Evolutionary conservation across 805 yeast species (phyloP).

Genomic region (Zygotorulaspora danielsina): DNA sequence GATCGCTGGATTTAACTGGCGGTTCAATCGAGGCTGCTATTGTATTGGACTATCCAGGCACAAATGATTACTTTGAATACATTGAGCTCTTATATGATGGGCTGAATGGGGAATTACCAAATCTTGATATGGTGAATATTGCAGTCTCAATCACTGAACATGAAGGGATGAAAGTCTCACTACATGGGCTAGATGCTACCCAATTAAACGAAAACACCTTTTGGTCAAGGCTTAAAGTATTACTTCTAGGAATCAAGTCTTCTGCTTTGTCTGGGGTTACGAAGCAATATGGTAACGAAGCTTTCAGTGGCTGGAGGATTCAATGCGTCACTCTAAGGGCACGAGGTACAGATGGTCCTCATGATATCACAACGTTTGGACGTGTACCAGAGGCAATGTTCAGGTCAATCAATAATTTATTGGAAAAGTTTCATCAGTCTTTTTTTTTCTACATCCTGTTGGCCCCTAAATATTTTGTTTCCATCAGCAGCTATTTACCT

Average conservation of each 20-base stretch:
- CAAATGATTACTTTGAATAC: constrained; percentile 62
- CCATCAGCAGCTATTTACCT: constrained; percentile 91
- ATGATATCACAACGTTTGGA: constrained; percentile 88
- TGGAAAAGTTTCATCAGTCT: constrained; percentile 96
- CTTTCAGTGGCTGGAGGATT: constrained; percentile 93
- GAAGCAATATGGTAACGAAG: constrained; percentile 70
- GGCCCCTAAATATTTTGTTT: constrained; percentile 75
- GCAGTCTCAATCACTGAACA: constrained; percentile 70
- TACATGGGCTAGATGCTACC: constrained; percentile 54
- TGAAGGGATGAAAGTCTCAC: constrained; percentile 65
- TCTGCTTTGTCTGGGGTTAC: constrained; percentile 69
- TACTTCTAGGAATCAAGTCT: constrained; percentile 61
- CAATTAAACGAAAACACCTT: constrained; percentile 48
- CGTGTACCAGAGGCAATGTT: constrained; percentile 82
- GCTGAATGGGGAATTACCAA: constrained; percentile 92
- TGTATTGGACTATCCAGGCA: constrained; percentile 70
- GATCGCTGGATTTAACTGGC: constrained; percentile 77
- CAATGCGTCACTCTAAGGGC: constrained; percentile 85
- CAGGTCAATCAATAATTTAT: constrained; percentile 82
- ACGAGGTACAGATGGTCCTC: constrained; percentile 49
- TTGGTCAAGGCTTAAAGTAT: constrained; percentile 50
- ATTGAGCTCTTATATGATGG: constrained; percentile 81
- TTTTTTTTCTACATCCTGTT: constrained; percentile 86
- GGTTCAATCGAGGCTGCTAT: constrained; percentile 92
- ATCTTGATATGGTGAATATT: constrained; percentile 80